Base-by-base conservation (phyloP, 352 stramenopile species). In the Globisporangium heterothallicum region DNA sequence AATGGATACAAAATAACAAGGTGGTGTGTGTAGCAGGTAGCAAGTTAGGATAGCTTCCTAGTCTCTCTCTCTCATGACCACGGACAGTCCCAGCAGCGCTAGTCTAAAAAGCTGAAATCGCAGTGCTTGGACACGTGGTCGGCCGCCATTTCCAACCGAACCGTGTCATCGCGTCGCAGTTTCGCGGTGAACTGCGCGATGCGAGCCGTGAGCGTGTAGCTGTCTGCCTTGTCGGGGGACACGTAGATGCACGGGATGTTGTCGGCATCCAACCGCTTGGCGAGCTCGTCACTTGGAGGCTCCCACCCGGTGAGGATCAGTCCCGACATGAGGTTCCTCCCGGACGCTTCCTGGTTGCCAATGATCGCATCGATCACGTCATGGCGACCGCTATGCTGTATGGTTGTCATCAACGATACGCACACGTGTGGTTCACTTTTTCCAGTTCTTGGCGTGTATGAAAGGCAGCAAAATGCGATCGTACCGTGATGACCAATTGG, bases 171-270 rank as follows among this genome's bases (percentile, higher is more conserved):
- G 13, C 68, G 74, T 49, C 80, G 81, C 25, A 92, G 68, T 57
- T 94, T 94, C 53, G 83, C 83, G 41, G 80, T 92, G 63, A 94
- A 94, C 43, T 80, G 66, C 14, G 83, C 63, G 45, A 94, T 63
- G n/a, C 71, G 74, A 26, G 83, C 81, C 42, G 80, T 92, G 35
- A 94, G 72, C 41, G 78, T 91, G 72, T 92, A 94, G 75, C 83
- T 94, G 64, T 94, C 83, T 35, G 80, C 82, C 56, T 84, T 86
- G 45, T 86, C 71, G 3, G 83, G 83, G 14, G 83, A 81, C 26
- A 92, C 80, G 59, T 94, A 94, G 50, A 94, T 94, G 64, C 83
- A 94, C 44, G 83, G 83, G 52, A 92, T 94, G 53, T 84, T 89
- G 64, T 87, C 80, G 10, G 69, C 69, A n/a, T 94, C 75, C 24